Conservation (phyloP, 2,329 filamentous ascomycete species). For the Stromatinia cepivora region DNA sequence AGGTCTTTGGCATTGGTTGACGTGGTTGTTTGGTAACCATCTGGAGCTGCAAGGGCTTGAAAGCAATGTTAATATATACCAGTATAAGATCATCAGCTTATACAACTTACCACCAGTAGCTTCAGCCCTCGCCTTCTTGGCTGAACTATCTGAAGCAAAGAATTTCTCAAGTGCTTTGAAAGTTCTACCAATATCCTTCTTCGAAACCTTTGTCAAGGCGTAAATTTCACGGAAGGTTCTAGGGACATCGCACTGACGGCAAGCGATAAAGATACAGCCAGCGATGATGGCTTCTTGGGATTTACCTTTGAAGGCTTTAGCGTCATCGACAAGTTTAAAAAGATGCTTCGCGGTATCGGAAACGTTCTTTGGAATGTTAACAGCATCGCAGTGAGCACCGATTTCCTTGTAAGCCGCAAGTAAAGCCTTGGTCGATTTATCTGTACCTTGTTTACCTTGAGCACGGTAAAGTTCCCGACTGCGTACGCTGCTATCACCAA, state of each 20-base stretch:
- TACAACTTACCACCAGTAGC: conserved; percentile 55
- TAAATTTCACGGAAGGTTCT: conserved; percentile 95
- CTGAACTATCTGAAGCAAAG: conserved; percentile 70
- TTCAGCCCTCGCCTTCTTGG: conserved; percentile 51
- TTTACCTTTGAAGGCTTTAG: conserved; percentile 93
- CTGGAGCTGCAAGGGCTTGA: conserved; percentile 41
- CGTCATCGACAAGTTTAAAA: conserved; percentile 92
- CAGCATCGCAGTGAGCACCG: conserved; percentile 79
- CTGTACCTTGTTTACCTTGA: conserved; percentile 76
- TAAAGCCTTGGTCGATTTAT: conserved; percentile 81
- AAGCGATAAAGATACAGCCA: conserved; percentile 96
- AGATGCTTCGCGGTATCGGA: conserved; percentile 91
- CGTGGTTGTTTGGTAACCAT: conserved; percentile 70
- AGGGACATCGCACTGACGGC: conserved; percentile 81
- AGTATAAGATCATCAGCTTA: conserved; percentile 31
- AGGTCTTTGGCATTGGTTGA: conserved; percentile 82
- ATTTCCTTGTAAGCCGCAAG: conserved; percentile 87
- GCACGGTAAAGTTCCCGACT: conserved; percentile 77
- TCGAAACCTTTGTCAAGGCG: conserved; percentile 86
- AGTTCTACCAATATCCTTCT: conserved; percentile 95
- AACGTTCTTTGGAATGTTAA: conserved; percentile 76
- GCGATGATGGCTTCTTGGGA: conserved; percentile 91
- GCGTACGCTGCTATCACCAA: conserved; percentile 69
- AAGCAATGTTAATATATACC: conserved; percentile 38
- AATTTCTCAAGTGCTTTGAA: conserved; percentile 94